Evolutionary conservation across 2,329 filamentous ascomycete species (phyloP), one percentile per base, ranked within the genome.

Genomic region (Dactylonectria macrodidyma): DNA sequence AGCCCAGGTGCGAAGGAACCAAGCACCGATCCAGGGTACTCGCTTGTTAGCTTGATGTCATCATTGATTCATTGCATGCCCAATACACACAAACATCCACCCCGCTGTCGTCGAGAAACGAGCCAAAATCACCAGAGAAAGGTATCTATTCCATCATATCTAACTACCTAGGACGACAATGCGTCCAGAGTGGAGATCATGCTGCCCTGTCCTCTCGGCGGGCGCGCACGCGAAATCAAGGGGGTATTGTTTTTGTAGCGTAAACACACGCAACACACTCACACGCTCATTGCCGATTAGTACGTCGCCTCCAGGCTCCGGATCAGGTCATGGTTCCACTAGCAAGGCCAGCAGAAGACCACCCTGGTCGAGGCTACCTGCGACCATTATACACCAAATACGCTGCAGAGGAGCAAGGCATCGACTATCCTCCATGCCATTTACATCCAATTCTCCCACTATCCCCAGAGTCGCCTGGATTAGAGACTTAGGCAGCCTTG

Each of bases 221-320:
- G 63, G 52, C 51, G 47, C 63, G 58, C 47, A 59, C 59, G 64
- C 64, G 64, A 66, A 66, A 66, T 66, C 64, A 58, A 62, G 64
- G 54, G 62, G 64, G 64, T 62, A 62, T 62, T 66, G 57, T 50
- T 66, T 57, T 61, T 57, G 54, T 54, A 62, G 38, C 46, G 57
- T 61, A 59, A 58, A 66, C 58, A 55, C 59, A 62, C 59, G 47
- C 63, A 60, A 60, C 63, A 30, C 30, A 60, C 64, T 30, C 54
- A 41, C 62, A 33, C 50, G 30, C 46, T 44, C 48, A 63, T 34
- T 36, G 54, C 56, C 62, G 30, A 38, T 50, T 58, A 24, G 44
- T 24, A 52, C 38, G 62, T 26, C 63, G 48, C 58, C 26, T 44
- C 41, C 41, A 44, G 41, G 41, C 41, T 59, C 44, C 24, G 9